These are phyloP conservation scores for Mycena alexandri DNA, from an alignment of 768 basidiomycete species.

Conservation along the genomic window DNA sequence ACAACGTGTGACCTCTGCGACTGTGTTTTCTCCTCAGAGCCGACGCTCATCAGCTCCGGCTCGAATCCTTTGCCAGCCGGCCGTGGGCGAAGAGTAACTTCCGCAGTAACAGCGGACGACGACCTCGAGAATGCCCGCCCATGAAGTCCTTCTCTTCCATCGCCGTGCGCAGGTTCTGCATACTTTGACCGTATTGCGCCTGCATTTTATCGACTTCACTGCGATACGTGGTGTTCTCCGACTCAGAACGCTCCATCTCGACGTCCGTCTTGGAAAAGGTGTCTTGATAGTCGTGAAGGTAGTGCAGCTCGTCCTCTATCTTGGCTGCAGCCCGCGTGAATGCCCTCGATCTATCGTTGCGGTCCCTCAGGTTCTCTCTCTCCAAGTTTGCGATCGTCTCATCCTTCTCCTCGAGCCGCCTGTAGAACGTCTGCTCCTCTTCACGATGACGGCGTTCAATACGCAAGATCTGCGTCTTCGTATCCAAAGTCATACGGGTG, in stretches of 20 bases:
- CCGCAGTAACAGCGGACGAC: conserved; percentile 6
- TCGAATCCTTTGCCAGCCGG: conserved; percentile 8
- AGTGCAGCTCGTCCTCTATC: conserved; percentile 14
- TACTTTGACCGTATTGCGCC: conserved; percentile 5
- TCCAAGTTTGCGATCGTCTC: conserved; percentile 8
- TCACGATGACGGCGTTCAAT: conserved; percentile 9
- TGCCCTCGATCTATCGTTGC: conserved; percentile 6
- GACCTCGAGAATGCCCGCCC: background rate
- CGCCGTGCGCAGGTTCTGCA: conserved; percentile 9
- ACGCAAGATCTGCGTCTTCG: conserved; percentile 2
- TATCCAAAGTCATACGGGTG: background rate
- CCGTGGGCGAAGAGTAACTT: conserved; percentile 17
- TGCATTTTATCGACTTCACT: conserved; percentile 9
- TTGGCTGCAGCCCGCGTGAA: conserved; percentile 11
- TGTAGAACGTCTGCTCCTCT: conserved; percentile 14
- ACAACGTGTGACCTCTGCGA: conserved; percentile 4
- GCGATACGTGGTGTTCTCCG: background rate
- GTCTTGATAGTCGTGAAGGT: conserved; percentile 3
- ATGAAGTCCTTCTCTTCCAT: background rate
- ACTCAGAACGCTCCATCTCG: background rate
- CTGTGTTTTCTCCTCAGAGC: conserved; percentile 13
- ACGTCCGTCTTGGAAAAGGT: conserved; percentile 3
- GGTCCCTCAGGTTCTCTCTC: conserved; percentile 9
- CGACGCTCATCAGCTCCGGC: conserved; percentile 8
- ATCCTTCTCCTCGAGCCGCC: conserved; percentile 11